Evolutionary conservation across 140 eudicot species (phyloP).

Genomic region (Anethum foeniculum): DNA sequence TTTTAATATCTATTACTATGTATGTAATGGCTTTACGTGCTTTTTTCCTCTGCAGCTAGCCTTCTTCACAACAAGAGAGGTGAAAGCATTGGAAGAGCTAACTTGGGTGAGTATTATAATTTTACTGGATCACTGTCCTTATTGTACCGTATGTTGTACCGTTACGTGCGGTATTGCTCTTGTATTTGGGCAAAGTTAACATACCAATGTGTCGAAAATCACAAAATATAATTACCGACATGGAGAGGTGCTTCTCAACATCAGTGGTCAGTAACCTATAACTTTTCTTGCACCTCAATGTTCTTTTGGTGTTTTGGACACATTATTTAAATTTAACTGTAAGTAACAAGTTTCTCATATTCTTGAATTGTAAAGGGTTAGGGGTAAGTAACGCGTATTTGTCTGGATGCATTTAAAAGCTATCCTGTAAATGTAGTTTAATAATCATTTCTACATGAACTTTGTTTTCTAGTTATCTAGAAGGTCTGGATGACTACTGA

Average conservation of each 20-base stretch:
- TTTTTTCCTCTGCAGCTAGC: conserved; percentile 63
- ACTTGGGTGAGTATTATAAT: conserved; percentile 73
- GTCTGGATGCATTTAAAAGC: background rate
- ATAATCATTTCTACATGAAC: background rate
- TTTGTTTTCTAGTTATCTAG: background rate
- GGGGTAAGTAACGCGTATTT: background rate
- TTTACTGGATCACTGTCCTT: background rate
- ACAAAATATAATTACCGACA: background rate
- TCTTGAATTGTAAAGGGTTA: background rate
- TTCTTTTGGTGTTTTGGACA: background rate
- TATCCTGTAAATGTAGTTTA: background rate
- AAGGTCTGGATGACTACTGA: background rate
- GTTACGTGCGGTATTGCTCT: background rate
- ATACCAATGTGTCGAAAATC: background rate
- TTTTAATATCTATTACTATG: background rate
- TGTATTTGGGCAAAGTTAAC: background rate
- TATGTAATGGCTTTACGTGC: background rate
- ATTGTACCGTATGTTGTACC: too few species aligned
- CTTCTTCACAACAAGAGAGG: conserved; percentile 81
- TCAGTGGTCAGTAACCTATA: background rate
- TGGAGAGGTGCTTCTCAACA: background rate
- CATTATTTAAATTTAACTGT: background rate
- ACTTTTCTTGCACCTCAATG: background rate
- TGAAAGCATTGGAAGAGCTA: conserved; percentile 82
- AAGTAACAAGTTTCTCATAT: background rate